Conservation (phyloP, 108 stramenopile genomes). For the Conticribra guillardii region DNA sequence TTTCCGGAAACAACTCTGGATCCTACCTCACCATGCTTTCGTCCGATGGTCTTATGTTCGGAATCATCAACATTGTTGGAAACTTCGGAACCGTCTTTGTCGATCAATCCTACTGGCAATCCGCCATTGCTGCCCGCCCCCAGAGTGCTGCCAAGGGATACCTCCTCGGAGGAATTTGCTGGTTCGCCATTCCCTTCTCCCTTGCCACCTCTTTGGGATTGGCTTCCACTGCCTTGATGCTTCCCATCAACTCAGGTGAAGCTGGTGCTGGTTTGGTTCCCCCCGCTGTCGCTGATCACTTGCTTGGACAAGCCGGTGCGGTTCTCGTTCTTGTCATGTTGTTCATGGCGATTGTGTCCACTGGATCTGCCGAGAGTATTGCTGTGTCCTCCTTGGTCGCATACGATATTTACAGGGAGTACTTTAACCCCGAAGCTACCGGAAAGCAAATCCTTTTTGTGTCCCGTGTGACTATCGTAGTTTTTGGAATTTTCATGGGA, state of each 20-base stretch:
- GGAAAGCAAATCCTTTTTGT: slow-evolving; percentile 85
- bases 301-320: slow-evolving; percentile 81
- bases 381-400: slow-evolving; percentile 90
- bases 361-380: slow-evolving; percentile 91
- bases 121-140: slow-evolving; percentile 91
- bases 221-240: slow-evolving; percentile 86
- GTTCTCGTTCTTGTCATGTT: slow-evolving; percentile 89
- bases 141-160: slow-evolving; percentile 85
- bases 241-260: slow-evolving; percentile 80
- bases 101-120: slow-evolving; percentile 96
- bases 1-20: slow-evolving; percentile 83
- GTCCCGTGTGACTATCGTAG: slow-evolving; percentile 79
- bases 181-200: slow-evolving; percentile 92
- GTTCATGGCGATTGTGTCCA: slow-evolving; percentile 96
- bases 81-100: slow-evolving; percentile 97
- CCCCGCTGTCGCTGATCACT: slow-evolving; percentile 85
- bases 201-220: slow-evolving; percentile 93
- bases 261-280: slow-evolving; percentile 91
- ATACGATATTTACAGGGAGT: slow-evolving; percentile 93
- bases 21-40: slow-evolving; percentile 94
- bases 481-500: slow-evolving; percentile 86
- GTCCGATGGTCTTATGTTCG: slow-evolving; percentile 89
- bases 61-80: slow-evolving; percentile 94
- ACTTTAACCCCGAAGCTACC: slow-evolving; percentile 89
- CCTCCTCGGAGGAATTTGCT: slow-evolving; percentile 92